phyloP scores from a whole-genome alignment of 441 rosid genomes.

The Jatropha multifida region DNA sequence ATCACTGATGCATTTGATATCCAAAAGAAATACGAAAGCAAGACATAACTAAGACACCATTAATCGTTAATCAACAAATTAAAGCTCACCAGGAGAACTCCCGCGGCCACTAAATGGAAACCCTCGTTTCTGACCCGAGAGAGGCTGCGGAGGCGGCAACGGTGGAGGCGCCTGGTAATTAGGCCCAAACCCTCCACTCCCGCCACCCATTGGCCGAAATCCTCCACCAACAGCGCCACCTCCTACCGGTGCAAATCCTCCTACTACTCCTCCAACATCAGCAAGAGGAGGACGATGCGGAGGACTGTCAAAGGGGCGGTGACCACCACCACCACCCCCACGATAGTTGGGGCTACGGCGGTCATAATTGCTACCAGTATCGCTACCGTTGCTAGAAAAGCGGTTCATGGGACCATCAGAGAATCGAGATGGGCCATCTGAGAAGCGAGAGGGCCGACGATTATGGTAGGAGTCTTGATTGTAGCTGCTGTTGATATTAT shows the following conservation, averaged over 20 bases:
- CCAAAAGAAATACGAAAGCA: neutral
- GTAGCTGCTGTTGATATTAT: conserved; percentile 19
- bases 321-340: conserved; percentile 28
- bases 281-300: conserved; percentile 41
- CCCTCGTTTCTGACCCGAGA: conserved; percentile 80
- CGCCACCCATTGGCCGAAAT: conserved; percentile 31
- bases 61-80: neutral
- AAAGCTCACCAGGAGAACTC: conserved; percentile 46
- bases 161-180: conserved; percentile 38
- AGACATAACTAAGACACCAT: neutral
- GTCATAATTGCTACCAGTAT: conserved; percentile 33
- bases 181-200: conserved; percentile 45
- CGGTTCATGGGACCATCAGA: conserved; percentile 43
- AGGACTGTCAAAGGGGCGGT: conserved; percentile 51
- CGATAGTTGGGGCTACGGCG: conserved; percentile 74
- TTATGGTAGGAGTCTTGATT: conserved; percentile 45
- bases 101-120: conserved; percentile 54
- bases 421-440: conserved; percentile 36
- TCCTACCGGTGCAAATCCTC: conserved; percentile 38
- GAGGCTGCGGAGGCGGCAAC: conserved; percentile 31
- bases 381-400: conserved; percentile 36
- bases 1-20: neutral
- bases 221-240: conserved; percentile 30
- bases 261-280: conserved; percentile 41
- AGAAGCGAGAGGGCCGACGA: conserved; percentile 45